A percentile compares a stretch with the other conserved stretches of the same genome.
These are phyloP conservation scores for Angomonas deanei DNA, from an alignment of 208 protist genomes.

Conservation along the genomic window DNA sequence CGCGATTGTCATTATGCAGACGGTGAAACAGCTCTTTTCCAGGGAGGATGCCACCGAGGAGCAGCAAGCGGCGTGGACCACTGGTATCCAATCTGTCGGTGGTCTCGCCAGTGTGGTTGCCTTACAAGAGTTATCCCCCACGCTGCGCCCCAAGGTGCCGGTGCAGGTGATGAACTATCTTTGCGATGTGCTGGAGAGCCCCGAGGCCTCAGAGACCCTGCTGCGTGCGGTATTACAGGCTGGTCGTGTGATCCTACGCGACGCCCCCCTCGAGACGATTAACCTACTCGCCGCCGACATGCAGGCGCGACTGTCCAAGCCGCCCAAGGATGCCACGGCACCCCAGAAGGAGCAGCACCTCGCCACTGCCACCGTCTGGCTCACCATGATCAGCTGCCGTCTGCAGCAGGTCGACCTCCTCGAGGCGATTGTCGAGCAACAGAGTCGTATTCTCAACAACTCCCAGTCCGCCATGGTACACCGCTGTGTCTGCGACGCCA, in stretches of 20 bases:
- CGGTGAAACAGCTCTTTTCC: slow-evolving; percentile 61
- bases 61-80: slow-evolving; percentile 56
- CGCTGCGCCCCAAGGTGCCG: slow-evolving; percentile 39
- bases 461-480: slow-evolving; percentile 87
- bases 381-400: slow-evolving; percentile 85
- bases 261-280: slow-evolving; percentile 43
- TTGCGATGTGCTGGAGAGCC: slow-evolving; percentile 55
- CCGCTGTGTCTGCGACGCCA: slow-evolving; percentile 81
- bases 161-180: slow-evolving; percentile 68
- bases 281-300: slow-evolving; percentile 53
- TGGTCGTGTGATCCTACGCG: slow-evolving; percentile 66
- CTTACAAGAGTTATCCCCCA: slow-evolving; percentile 54
- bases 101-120: slow-evolving; percentile 58
- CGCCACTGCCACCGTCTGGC: slow-evolving; percentile 83
- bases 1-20: slow-evolving; percentile 44
- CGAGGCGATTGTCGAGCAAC: slow-evolving; percentile 84
- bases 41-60: slow-evolving; percentile 31
- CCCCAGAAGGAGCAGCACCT: slow-evolving; percentile 84
- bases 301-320: slow-evolving; percentile 67
- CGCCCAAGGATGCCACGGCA: slow-evolving; percentile 73
- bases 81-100: slow-evolving; percentile 48
- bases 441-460: slow-evolving; percentile 84
- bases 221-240: slow-evolving; percentile 59
- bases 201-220: slow-evolving; percentile 51
- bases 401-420: slow-evolving; percentile 76